Percentiles rank a stretch among this genome's conserved stretches.
These are phyloP conservation scores for Trichoderma virens DNA, from an alignment of 495 filamentous ascomycete genomes.

Conservation along the genomic window DNA sequence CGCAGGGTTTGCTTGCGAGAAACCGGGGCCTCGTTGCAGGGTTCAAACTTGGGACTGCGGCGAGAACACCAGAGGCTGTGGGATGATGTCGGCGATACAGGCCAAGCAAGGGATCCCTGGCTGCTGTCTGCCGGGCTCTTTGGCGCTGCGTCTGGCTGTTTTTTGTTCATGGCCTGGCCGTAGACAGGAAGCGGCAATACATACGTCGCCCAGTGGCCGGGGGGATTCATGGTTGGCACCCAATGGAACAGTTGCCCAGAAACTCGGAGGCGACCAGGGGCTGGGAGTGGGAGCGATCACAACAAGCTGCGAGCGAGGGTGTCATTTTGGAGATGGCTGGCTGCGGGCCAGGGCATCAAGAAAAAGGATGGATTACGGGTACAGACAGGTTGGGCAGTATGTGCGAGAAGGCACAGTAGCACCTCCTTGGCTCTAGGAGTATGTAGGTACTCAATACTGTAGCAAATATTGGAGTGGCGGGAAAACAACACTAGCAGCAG, in stretches of 20 bases:
- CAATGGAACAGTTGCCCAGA: conserved; percentile 6
- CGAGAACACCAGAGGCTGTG: neutral
- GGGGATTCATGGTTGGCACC: neutral
- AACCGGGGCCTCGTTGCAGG: neutral
- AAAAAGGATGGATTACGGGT: too few species aligned
- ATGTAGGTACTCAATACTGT: too few species aligned
- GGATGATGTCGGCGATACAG: conserved; percentile 6
- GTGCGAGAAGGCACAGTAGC: too few species aligned
- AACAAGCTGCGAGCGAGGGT: neutral
- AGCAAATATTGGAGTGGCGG: too few species aligned
- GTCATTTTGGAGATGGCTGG: neutral
- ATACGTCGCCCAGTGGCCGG: conserved; percentile 3
- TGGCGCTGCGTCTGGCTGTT: neutral
- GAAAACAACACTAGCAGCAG: too few species aligned
- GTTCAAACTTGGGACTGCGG: neutral
- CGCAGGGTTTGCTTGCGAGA: neutral
- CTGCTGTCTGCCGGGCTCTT: neutral
- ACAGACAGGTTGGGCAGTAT: too few species aligned
- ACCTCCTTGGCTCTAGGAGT: too few species aligned
- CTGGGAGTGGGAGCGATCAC: neutral
- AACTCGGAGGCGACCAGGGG: conserved; percentile 6
- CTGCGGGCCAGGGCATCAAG: too few species aligned
- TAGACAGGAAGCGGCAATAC: neutral
- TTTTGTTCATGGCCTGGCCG: neutral
- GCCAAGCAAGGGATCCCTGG: neutral